Percentiles rank a stretch among this genome's conserved stretches.
These are phyloP conservation scores for Bipolaris sorokiniana DNA, from an alignment of 2,329 filamentous ascomycete genomes.

Conservation along the genomic window DNA sequence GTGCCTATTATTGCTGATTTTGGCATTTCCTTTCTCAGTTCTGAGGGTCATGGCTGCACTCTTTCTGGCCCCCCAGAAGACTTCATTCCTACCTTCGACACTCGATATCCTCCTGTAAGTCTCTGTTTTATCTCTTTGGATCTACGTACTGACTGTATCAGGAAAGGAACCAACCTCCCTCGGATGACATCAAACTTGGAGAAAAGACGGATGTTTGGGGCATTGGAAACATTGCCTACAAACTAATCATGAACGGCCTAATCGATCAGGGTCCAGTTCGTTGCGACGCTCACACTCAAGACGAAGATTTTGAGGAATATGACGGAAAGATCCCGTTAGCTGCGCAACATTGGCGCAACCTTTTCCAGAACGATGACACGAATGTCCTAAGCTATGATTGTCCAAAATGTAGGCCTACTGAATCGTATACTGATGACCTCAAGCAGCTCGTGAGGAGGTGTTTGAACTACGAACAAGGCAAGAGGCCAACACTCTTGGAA, in stretches of 20 bases:
- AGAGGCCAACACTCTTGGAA: background rate
- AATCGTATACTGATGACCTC: background rate
- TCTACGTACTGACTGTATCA: background rate
- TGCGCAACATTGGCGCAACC: background rate
- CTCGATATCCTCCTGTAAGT: background rate
- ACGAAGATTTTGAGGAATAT: background rate
- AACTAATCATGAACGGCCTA: background rate
- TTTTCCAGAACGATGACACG: background rate
- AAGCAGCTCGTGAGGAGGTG: background rate
- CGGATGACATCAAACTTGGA: background rate
- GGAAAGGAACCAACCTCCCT: background rate
- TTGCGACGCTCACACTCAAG: background rate
- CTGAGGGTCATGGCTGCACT: background rate
- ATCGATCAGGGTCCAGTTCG: background rate
- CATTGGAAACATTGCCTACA: conserved; percentile 2
- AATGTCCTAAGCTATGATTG: background rate
- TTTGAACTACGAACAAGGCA: background rate
- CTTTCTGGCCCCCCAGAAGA: conserved; percentile 4
- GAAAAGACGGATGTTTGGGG: conserved; percentile 10
- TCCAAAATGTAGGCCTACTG: background rate
- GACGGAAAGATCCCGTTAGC: background rate
- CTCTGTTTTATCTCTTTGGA: background rate
- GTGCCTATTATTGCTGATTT: conserved; percentile 1
- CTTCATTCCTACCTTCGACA: background rate
- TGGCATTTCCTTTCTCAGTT: conserved; percentile 3